Percentiles rank a stretch among this genome's conserved stretches.
Evolutionary conservation across 805 yeast genomes (phyloP).

Genomic region (Cyberlindnera maritima): DNA sequence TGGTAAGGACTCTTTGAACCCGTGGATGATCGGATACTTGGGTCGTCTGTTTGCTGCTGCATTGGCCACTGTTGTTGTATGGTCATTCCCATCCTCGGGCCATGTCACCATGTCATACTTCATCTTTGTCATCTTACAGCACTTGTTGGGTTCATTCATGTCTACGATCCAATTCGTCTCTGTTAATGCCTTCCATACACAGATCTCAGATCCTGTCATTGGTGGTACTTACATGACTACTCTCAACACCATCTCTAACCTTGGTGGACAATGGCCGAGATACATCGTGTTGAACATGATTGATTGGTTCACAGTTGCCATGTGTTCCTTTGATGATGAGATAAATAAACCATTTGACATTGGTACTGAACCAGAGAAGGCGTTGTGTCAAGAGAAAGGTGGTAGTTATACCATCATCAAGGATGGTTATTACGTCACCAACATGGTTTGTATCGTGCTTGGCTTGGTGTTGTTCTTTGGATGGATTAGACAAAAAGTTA

Average conservation of each 20-base stretch:
- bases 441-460: conserved; percentile 61
- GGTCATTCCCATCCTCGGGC: conserved; percentile 57
- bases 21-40: conserved; percentile 86
- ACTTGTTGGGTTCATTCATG: conserved; percentile 86
- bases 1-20: conserved; percentile 70
- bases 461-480: conserved; percentile 64
- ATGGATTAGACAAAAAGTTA: conserved; percentile 64
- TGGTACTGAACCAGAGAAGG: conserved; percentile 39
- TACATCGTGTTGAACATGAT: conserved; percentile 76
- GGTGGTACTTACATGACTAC: conserved; percentile 99
- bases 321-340: conserved; percentile 44
- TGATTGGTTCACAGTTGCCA: conserved; percentile 68
- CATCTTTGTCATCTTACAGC: conserved; percentile 73
- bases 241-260: conserved; percentile 82
- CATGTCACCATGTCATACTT: conserved; percentile 56
- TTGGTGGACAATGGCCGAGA: conserved; percentile 98
- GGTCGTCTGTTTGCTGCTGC: conserved; percentile 78
- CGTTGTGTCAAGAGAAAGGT: conserved; percentile 47
- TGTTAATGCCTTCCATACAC: conserved; percentile 91
- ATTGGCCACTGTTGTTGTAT: conserved; percentile 71
- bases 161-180: conserved; percentile 94
- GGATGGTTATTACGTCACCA: conserved; percentile 87
- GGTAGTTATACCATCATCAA: conserved; percentile 53
- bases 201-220: conserved; percentile 90
- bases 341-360: conserved; percentile 4